phyloP scores from a whole-genome alignment of 2,329 filamentous ascomycete species.

The Fusarium ambrosium region DNA sequence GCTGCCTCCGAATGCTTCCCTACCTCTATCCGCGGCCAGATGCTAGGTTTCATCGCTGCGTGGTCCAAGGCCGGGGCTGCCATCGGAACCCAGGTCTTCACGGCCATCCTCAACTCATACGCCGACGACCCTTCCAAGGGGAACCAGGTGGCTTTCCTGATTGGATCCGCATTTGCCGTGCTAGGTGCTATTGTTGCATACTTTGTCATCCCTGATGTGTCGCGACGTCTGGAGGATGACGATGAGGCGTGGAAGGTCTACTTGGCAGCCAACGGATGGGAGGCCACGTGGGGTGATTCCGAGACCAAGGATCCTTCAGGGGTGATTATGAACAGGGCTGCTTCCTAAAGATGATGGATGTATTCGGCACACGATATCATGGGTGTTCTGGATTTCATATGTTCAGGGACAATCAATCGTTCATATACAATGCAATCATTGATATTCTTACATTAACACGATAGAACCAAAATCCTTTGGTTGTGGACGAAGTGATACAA shows the following conservation, averaged over 20 bases:
- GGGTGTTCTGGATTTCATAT: neutral
- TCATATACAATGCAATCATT: neutral
- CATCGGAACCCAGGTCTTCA: constrained; percentile 65
- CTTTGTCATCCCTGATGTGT: constrained; percentile 47
- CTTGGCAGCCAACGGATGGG: constrained; percentile 46
- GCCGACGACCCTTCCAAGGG: constrained; percentile 57
- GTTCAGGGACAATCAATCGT: neutral
- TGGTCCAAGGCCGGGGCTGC: constrained; percentile 64
- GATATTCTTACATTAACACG: neutral
- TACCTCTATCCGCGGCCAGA: constrained; percentile 63
- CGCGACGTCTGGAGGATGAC: constrained; percentile 45
- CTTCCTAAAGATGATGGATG: neutral
- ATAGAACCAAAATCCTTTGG: neutral
- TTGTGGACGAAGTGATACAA: neutral
- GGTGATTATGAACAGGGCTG: constrained; percentile 22
- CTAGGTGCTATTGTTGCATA: constrained; percentile 53
- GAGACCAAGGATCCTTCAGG: constrained; percentile 45
- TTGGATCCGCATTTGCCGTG: constrained; percentile 63
- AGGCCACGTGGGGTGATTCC: constrained; percentile 47
- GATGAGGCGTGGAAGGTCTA: constrained; percentile 50
- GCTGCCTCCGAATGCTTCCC: constrained; percentile 63
- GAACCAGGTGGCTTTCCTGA: constrained; percentile 64
- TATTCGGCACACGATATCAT: neutral
- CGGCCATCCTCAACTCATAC: constrained; percentile 62
- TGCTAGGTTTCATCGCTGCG: constrained; percentile 62